Conservation (phyloP, 768 basidiomycete species). For the Dentipellis sp. region DNA sequence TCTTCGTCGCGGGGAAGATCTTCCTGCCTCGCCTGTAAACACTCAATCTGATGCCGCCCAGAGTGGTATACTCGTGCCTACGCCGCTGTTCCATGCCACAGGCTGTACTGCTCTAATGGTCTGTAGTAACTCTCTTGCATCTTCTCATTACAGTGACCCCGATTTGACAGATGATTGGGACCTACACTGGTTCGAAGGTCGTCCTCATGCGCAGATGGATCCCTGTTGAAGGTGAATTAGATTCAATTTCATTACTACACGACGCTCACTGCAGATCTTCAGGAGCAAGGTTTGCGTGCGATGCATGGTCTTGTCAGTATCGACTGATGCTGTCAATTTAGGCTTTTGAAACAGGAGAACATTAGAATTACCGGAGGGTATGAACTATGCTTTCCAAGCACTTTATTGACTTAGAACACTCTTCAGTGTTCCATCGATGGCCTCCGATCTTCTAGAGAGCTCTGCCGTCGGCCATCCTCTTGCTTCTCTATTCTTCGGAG, state of each 20-base stretch:
- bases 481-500: conserved; percentile 43
- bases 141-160: not conserved
- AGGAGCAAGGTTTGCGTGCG: not conserved
- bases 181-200: conserved; percentile 47
- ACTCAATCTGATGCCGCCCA: conserved; percentile 16
- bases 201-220: conserved; percentile 50
- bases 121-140: not conserved
- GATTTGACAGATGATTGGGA: conserved; percentile 39
- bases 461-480: conserved; percentile 36
- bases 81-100: conserved; percentile 63
- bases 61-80: conserved; percentile 40
- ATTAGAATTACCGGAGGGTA: conserved; percentile 47
- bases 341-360: conserved; percentile 44
- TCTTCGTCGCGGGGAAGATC: conserved; percentile 37
- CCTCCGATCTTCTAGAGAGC: conserved; percentile 46
- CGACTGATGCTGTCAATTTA: conserved; percentile 9
- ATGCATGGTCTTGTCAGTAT: not conserved
- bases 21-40: conserved; percentile 4
- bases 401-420: not conserved
- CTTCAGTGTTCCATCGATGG: conserved; percentile 51
- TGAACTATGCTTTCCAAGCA: not conserved
- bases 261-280: not conserved
- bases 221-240: conserved; percentile 36
- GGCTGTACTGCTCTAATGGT: conserved; percentile 41
- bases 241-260: not conserved